Evolutionary conservation across 2,329 filamentous ascomycete genomes (phyloP), one percentile per base, ranked within the genome.

Genomic region (Emergomyces pasteurianus): DNA sequence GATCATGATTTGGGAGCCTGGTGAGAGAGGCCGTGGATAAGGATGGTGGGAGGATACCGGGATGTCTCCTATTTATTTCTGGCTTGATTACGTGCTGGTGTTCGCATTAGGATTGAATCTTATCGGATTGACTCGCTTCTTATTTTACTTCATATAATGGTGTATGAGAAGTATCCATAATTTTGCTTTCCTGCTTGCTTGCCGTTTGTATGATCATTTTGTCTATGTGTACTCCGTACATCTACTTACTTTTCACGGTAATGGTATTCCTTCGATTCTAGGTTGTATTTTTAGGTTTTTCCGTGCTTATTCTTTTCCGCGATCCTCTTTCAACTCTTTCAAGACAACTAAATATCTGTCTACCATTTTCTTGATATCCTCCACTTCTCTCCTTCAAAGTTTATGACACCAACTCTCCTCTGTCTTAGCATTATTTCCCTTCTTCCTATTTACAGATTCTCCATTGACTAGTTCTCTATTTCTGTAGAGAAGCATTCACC

Each of bases 1-100:
- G 94, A 99, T 76, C 83, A 86, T 65, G 92, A 96, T 75, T 83
- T 85, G 68, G 86, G 88, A 61, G 83, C 89, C 34, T 86, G 83
- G 83, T 86, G 65, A 72, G 26, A 21, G 40, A 38, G 42, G 18
- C 7, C 16, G 34, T 26, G 52, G 21, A 40, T 28, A 47, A 47
- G 16, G 18, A 23, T 47, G 21, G 12, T 18, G n/a, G 21, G n/a
- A n/a, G n/a, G n/a, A n/a, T n/a, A 0, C 34, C n/a, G n/a, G n/a
- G n/a, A n/a, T n/a, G 5, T 21, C 28, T 34, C n/a, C 31, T 58
- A 58, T 57, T 43, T 46, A 43, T n/a, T 31, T 23, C 12, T 23
- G 21, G 3, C 55, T 40, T 55, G 21, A 40, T 40, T 55, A 16
- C 16, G 8, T 53, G 52, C 21, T 40, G 34, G 34, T 34, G 28